Conservation (phyloP, 257 asterid species). For the Gentiana macrophylla region DNA sequence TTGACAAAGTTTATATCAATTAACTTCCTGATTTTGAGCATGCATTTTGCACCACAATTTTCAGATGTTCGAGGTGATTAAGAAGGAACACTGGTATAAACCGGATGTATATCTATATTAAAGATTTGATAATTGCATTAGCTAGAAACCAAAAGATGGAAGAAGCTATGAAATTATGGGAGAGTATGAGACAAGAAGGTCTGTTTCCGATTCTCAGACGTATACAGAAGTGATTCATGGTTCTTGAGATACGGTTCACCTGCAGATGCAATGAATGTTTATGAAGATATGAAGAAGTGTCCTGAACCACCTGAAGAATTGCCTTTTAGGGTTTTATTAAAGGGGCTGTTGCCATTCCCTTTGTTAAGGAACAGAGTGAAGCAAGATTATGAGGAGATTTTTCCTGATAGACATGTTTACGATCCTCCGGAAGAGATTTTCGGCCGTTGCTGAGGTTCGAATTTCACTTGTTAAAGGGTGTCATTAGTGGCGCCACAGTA, state of each 20-base stretch:
- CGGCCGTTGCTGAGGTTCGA: constrained; percentile 64
- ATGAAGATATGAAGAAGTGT: constrained; percentile 84
- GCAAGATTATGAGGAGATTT: constrained; percentile 89
- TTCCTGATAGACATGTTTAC: constrained; percentile 76
- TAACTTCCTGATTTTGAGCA: no score
- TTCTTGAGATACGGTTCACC: constrained; percentile 92
- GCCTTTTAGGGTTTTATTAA: constrained; percentile 80
- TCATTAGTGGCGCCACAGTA: no score
- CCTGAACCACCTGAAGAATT: constrained; percentile 89
- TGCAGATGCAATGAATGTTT: constrained; percentile 94
- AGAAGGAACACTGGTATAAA: constrained; percentile 75
- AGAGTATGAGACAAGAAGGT: constrained; percentile 65
- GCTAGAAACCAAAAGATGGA: constrained; percentile 80
- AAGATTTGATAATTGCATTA: constrained; percentile 75
- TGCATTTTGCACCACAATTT: not conserved
- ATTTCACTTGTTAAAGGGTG: not conserved
- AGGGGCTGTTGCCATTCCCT: constrained; percentile 96
- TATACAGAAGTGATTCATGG: constrained; percentile 86
- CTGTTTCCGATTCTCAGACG: constrained; percentile 76
- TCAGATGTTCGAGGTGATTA: constrained; percentile 75
- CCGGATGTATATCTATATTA: constrained; percentile 77
- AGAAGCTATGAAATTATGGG: constrained; percentile 78
- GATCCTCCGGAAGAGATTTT: constrained; percentile 97
- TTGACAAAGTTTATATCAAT: no score
- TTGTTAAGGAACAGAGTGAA: constrained; percentile 83